A percentile compares a stretch with the other conserved stretches of the same genome.
Conservation (phyloP, 2,329 filamentous ascomycete genomes). For the Calonectria hawksworthii region DNA sequence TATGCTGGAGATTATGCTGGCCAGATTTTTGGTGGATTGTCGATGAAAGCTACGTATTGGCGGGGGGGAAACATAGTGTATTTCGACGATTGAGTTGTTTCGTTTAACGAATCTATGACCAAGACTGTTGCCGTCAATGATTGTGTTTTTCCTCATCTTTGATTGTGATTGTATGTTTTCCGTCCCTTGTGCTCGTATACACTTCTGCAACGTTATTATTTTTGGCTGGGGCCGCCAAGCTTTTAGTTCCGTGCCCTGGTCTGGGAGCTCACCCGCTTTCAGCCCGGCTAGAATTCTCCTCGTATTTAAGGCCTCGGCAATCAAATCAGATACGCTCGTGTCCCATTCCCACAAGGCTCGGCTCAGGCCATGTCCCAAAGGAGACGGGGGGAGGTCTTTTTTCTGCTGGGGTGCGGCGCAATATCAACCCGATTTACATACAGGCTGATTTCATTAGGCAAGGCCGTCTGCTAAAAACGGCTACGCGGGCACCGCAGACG, state of each 20-base stretch:
- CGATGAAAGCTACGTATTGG: conserved; percentile 1
- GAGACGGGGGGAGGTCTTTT: neutral
- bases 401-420: conserved; percentile 1
- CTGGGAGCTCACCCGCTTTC: too few species aligned
- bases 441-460: conserved; percentile 8
- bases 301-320: neutral
- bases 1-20: neutral
- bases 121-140: neutral
- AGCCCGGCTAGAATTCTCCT: neutral
- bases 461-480: conserved; percentile 2
- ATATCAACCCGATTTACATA: neutral
- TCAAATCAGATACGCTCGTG: neutral
- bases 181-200: too few species aligned
- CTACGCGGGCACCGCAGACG: neutral
- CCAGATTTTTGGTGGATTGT: neutral
- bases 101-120: conserved; percentile 6
- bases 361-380: neutral
- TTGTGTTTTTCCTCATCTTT: neutral
- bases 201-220: too few species aligned
- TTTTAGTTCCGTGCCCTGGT: neutral
- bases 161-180: neutral
- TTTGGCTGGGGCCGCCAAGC: neutral
- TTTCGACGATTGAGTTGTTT: conserved; percentile 7
- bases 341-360: neutral
- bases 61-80: conserved; percentile 11